These are phyloP conservation scores for Pseudogymnoascus sp. DNA, from an alignment of 2,329 filamentous ascomycete species.

Conservation along the genomic window DNA sequence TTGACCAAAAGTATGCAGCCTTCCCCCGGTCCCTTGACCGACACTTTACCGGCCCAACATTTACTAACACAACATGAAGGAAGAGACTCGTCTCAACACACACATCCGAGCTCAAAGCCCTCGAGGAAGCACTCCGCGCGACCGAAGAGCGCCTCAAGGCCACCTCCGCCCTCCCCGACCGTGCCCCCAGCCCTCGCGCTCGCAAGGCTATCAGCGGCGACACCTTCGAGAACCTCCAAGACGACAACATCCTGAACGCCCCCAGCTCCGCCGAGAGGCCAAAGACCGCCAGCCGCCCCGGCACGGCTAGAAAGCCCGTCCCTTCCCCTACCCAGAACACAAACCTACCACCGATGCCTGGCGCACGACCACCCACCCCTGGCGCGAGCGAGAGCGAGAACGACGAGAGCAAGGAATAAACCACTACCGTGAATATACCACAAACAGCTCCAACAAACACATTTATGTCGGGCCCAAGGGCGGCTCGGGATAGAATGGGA, in stretches of 20 bases:
- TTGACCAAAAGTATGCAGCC: conserved; percentile 63
- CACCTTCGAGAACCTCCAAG: conserved; percentile 15
- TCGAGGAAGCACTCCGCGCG: conserved; percentile 75
- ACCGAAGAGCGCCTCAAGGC: conserved; percentile 69
- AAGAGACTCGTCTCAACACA: conserved; percentile 70
- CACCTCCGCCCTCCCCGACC: conserved; percentile 12
- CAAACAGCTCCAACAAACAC: neutral
- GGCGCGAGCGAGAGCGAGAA: conserved; percentile 28
- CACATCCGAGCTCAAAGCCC: conserved; percentile 70
- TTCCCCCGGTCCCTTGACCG: neutral
- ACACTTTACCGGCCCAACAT: neutral
- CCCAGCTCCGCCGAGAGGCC: conserved; percentile 15
- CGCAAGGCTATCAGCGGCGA: conserved; percentile 17
- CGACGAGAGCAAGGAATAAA: conserved; percentile 5
- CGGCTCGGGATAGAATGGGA: neutral
- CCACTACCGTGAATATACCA: neutral
- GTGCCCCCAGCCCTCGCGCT: conserved; percentile 16
- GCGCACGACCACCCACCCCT: conserved; percentile 26
- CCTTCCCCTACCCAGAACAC: conserved; percentile 1
- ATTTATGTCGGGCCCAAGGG: neutral
- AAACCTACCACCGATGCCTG: conserved; percentile 19
- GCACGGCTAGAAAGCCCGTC: conserved; percentile 6
- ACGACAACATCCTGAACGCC: conserved; percentile 15
- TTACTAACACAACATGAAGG: conserved; percentile 38
- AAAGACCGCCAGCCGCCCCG: conserved; percentile 9